Conservation (phyloP, 73 alveolate genomes). For the Paramecium primaurelia region DNA sequence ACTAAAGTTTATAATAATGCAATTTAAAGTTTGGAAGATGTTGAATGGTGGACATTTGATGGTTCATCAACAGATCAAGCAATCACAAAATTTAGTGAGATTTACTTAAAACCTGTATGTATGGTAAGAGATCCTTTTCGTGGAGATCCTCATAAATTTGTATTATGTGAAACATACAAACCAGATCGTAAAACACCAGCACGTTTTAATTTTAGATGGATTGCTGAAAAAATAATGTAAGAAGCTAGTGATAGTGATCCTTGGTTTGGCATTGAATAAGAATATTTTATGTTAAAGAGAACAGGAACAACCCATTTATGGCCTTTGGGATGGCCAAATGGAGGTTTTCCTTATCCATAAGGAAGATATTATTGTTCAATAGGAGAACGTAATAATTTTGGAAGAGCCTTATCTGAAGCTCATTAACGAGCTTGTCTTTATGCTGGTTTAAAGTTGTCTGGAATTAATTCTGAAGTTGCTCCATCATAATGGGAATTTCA, state of each 20-base stretch:
- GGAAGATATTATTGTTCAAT: slow-evolving; percentile 94
- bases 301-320: slow-evolving; percentile 61
- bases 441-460: slow-evolving; percentile 86
- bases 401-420: slow-evolving; percentile 86
- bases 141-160: slow-evolving; percentile 74
- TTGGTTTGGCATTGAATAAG: slow-evolving; percentile 95
- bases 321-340: slow-evolving; percentile 81
- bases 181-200: slow-evolving; percentile 85
- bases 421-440: slow-evolving; percentile 82
- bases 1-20: slow-evolving; percentile 58
- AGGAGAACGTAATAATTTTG: slow-evolving; percentile 77
- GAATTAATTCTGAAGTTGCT: slow-evolving; percentile 88
- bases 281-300: slow-evolving; percentile 81
- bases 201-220: slow-evolving; percentile 81
- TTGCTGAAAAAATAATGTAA: slow-evolving; percentile 65
- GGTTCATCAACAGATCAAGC: slow-evolving; percentile 92
- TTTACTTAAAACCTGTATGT: slow-evolving; percentile 82
- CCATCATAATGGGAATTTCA: slow-evolving; percentile 95
- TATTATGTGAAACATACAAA: slow-evolving; percentile 80
- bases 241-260: slow-evolving; percentile 69
- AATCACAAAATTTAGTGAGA: slow-evolving; percentile 83
- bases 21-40: slow-evolving; percentile 57
- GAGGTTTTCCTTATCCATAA: slow-evolving; percentile 87
- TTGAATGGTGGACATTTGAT: slow-evolving; percentile 94
- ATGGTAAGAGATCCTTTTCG: slow-evolving; percentile 90